Evolutionary conservation across 371 early-diverging fungal species (phyloP).

Genomic region (Mortierella sp.): DNA sequence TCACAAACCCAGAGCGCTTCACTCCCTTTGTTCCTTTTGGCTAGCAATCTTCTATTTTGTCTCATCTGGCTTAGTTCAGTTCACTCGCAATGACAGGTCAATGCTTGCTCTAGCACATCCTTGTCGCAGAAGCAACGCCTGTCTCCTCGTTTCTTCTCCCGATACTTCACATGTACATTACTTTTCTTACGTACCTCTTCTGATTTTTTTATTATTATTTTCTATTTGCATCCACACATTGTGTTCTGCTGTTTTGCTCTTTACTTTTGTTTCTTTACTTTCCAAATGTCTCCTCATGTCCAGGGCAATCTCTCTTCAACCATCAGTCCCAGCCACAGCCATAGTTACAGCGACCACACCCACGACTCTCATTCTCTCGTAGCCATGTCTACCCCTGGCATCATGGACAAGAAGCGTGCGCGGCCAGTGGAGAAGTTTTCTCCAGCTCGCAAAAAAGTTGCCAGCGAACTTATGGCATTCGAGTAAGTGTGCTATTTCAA

Average conservation of each 20-base stretch:
- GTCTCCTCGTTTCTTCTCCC: neutral
- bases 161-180: neutral
- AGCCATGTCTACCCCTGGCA: neutral
- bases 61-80: no score
- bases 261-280: neutral
- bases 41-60: no score
- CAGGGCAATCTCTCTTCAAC: neutral
- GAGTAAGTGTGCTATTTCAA: constrained; percentile 22
- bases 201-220: neutral
- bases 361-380: neutral
- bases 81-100: neutral
- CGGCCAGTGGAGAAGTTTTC: constrained; percentile 25
- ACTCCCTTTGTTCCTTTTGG: no score
- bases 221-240: neutral
- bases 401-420: constrained; percentile 39
- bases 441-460: constrained; percentile 40
- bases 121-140: neutral
- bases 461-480: constrained; percentile 50
- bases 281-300: constrained; percentile 18
- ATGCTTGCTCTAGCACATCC: neutral
- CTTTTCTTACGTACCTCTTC: neutral
- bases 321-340: neutral
- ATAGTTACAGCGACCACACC: neutral
- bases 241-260: neutral
- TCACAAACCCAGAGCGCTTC: no score